These are phyloP conservation scores for Barbarea vulgaris DNA, from an alignment of 345 rosid species.

Conservation along the genomic window DNA sequence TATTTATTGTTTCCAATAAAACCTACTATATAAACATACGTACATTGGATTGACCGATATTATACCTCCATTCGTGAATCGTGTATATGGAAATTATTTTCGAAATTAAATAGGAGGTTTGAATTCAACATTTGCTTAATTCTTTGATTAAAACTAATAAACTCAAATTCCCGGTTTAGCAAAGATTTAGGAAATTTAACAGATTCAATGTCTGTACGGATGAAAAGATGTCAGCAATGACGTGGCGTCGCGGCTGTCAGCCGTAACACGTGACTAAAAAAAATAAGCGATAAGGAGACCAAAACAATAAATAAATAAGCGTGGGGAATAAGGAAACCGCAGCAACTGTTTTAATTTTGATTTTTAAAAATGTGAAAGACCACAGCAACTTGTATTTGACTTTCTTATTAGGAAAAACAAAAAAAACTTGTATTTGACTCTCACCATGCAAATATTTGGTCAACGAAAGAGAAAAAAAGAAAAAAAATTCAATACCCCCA, in stretches of 20 bases:
- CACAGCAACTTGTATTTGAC: constrained; percentile 37
- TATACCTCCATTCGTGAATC: background rate
- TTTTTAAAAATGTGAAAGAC: background rate
- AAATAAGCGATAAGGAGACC: constrained; percentile 21
- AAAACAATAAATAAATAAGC: constrained; percentile 27
- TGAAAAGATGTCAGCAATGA: constrained; percentile 36
- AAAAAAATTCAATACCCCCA: background rate
- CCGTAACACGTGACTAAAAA: constrained; percentile 38
- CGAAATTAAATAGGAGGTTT: background rate
- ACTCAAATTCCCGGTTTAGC: background rate
- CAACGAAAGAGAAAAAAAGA: background rate
- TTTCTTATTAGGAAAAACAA: too few species aligned
- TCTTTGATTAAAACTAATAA: background rate
- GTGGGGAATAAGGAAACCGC: constrained; percentile 36
- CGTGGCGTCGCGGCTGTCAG: constrained; percentile 13
- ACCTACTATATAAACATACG: background rate
- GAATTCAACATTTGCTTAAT: background rate
- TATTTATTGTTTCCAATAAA: background rate
- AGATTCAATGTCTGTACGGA: background rate
- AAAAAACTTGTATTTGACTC: constrained; percentile 39
- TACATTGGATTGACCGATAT: background rate
- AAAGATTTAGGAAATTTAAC: background rate
- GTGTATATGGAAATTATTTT: background rate
- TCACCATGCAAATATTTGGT: constrained; percentile 13
- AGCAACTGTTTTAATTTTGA: background rate